Base-by-base conservation (phyloP, 768 basidiomycete genomes). In the Leccinum truebloodii region DNA sequence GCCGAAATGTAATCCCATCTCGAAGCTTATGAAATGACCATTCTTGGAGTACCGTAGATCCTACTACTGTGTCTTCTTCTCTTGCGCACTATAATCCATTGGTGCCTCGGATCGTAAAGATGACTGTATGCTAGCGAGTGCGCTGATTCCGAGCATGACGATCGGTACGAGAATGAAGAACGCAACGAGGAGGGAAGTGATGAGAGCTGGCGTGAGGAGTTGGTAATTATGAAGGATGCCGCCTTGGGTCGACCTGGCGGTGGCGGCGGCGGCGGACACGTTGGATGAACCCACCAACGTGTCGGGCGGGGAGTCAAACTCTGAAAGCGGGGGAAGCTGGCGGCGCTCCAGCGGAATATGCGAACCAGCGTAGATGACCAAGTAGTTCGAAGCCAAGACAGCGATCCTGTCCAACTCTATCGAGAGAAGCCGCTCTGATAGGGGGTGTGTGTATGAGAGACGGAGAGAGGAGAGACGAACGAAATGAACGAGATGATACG, bases 161-260 rank as follows among this genome's bases (percentile, higher is more conserved):
- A 88, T 73, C 1, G 93, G 90, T 24, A 93, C 68, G 13, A 90
- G 76, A 54, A 91, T 67, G 71, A 91, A 89, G 67, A 92, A 77
- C 0, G 76, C 75, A 50, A 92, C 73, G 53, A 92, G 80, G 18
- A 93, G 80, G 7, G 79, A 71, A 4, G 80, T 81, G 72, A 93
- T 90, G 52, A 94, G 79, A 1, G 81, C 88, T 1, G 92, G 88
- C 0, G 90, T 90, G 52, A 93, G 82, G 51, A 92, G 80, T 69
- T 92, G 90, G 72, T 92, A 92, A 35, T 79, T 83, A 62, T 86
- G 81, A 28, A 93, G 80, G 58, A 92, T 85, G 10, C 89, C 88
- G 24, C 81, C 84, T 8, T 76, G 69, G 6, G 80, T 72, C 2
- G 78, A 71, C 4, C 59, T 55, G 12, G 61, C 41, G 9, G 52